Evolutionary conservation across 1,139 yeast genomes (phyloP), one percentile per base, ranked within the genome.

Genomic region (Pichia sp.): DNA sequence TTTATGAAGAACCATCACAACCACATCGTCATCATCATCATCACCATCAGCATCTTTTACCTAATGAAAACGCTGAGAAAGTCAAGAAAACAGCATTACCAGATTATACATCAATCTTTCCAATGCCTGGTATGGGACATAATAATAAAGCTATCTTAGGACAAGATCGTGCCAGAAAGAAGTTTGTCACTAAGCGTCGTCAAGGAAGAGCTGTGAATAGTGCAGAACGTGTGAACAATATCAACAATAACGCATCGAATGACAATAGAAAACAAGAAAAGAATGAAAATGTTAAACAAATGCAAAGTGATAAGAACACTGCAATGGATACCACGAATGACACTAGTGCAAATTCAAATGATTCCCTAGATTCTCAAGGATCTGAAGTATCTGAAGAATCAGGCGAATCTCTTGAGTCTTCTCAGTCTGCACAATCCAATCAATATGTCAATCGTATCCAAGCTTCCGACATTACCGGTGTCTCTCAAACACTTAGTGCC

Each of bases 121-220:
- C 54, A 22, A 50, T 52, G 44, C 56, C 56, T 10, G 50, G 51
- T 47, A 41, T 49, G 41, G 50, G 49, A 14, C 49, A 47, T 30
- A 47, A 47, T 11, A 39, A 40, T 8, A 37, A 40, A 14, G 40
- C 42, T 3, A 39, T 43, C 14, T 15, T 45, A 13, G 34, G 41
- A 5, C 45, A 40, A 32, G 38, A 39, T n/a, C 45, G 47, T 10
- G 20, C 45, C 14, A 33, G 42, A 21, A 49, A 38, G 40, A 49
- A 43, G 19, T 34, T 47, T 22, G 35, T 43, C 23, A 45, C 50
- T 3, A 49, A 47, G 26, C 39, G 47, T 21, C 41, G 51, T 24
- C 45, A 36, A 22, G 43, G 41, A 41, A 48, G 35, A 37, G 25
- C 35, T 13, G 32, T 29, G n/a, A n/a, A n/a, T n/a, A n/a, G n/a